Percentiles rank a stretch among this genome's conserved stretches.
Conservation (phyloP, 129 eudicot species). For the Pseudognaphalium luteoalbum region DNA sequence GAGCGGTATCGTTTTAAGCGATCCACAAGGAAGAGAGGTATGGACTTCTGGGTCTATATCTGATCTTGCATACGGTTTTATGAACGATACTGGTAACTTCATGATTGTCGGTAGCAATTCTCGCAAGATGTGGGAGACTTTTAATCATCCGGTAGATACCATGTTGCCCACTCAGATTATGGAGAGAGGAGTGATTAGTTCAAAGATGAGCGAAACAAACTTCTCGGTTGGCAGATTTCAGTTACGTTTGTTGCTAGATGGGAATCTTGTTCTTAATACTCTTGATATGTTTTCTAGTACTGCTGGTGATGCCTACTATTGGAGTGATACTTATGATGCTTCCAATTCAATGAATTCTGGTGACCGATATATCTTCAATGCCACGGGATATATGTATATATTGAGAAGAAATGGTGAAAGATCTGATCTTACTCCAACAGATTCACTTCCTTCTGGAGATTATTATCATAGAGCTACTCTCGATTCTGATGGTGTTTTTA, state of each 20-base stretch:
- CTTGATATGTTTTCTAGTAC: not conserved
- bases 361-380: slow-evolving; percentile 26
- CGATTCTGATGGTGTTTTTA: slow-evolving; percentile 54
- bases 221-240: slow-evolving; percentile 42
- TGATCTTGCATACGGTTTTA: slow-evolving; percentile 29
- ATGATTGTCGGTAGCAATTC: slow-evolving; percentile 26
- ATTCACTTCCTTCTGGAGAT: slow-evolving; percentile 6
- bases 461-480: slow-evolving; percentile 46
- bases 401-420: slow-evolving; percentile 30
- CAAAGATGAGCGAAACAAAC: slow-evolving; percentile 32
- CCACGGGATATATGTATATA: slow-evolving; percentile 34
- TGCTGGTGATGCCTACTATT: slow-evolving; percentile 20
- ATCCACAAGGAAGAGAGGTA: slow-evolving; percentile 34
- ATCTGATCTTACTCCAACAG: slow-evolving; percentile 10
- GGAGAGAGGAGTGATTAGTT: slow-evolving; percentile 6
- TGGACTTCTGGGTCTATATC: slow-evolving; percentile 21
- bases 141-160: slow-evolving; percentile 49
- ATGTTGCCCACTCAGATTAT: slow-evolving; percentile 47
- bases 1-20: slow-evolving; percentile 37
- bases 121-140: slow-evolving; percentile 49
- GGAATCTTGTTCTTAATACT: slow-evolving; percentile 47
- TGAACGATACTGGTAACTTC: slow-evolving; percentile 58
- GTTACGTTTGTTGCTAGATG: slow-evolving; percentile 33
- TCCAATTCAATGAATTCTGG: slow-evolving; percentile 29
- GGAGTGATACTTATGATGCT: not conserved